phyloP scores from a whole-genome alignment of 805 yeast genomes.

The Candida ipomoeae region DNA sequence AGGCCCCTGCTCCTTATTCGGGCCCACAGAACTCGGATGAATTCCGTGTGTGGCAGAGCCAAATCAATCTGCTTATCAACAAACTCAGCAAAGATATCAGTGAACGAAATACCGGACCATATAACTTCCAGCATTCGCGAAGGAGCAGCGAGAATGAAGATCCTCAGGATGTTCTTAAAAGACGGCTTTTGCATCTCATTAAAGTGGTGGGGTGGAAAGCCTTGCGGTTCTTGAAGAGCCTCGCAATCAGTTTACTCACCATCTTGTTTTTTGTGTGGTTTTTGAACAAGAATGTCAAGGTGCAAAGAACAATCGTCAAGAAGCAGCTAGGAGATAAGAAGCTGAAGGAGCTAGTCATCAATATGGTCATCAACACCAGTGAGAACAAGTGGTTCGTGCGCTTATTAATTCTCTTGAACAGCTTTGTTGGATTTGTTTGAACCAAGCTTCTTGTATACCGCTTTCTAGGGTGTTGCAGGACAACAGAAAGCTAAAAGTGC shows the following conservation, averaged over 20 bases:
- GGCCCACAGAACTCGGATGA: constrained; percentile 28
- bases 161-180: constrained; percentile 15
- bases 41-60: constrained; percentile 51
- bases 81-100: constrained; percentile 39
- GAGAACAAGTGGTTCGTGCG: constrained; percentile 44
- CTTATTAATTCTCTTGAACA: constrained; percentile 32
- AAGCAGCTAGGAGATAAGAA: constrained; percentile 23
- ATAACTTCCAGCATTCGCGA: constrained; percentile 9
- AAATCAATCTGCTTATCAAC: constrained; percentile 44
- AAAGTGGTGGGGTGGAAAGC: constrained; percentile 27
- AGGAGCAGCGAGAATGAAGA: constrained; percentile 10
- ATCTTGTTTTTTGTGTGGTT: constrained; percentile 40
- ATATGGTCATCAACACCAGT: constrained; percentile 39
- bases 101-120: not conserved
- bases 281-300: constrained; percentile 36
- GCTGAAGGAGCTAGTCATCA: constrained; percentile 37
- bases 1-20: constrained; percentile 3
- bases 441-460: not conserved
- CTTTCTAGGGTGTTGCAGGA: constrained; percentile 8
- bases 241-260: constrained; percentile 34
- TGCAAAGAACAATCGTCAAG: constrained; percentile 36
- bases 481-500: constrained; percentile 3
- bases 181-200: constrained; percentile 21
- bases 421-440: constrained; percentile 40
- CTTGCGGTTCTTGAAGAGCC: constrained; percentile 29